Evolutionary conservation across 2,329 filamentous ascomycete genomes (phyloP).

Genomic region (Cladosporium austrohemisphaericum): DNA sequence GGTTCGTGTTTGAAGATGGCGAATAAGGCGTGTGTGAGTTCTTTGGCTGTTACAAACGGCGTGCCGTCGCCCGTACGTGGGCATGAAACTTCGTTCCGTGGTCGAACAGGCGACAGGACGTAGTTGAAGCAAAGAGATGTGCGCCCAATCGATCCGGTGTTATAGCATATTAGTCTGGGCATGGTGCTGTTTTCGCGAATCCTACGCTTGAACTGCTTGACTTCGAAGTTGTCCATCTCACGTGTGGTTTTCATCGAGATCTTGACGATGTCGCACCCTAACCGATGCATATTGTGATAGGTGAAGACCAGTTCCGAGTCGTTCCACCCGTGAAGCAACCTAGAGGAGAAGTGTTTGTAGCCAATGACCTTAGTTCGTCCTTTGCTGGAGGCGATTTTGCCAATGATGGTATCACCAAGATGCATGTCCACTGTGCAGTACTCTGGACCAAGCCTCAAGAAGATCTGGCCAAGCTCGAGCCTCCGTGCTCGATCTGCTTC

Average conservation of each 20-base stretch:
- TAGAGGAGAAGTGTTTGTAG: conserved; percentile 45
- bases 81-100: conserved; percentile 3
- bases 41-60: conserved; percentile 56
- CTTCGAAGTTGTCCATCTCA: conserved; percentile 61
- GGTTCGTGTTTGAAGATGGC: conserved; percentile 64
- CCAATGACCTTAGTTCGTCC: conserved; percentile 61
- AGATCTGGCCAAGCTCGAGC: conserved; percentile 51
- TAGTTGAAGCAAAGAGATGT: conserved; percentile 65
- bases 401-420: conserved; percentile 51
- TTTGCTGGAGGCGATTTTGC: conserved; percentile 49
- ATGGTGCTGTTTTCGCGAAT: conserved; percentile 31
- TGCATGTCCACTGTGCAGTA: conserved; percentile 58
- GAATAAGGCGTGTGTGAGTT: conserved; percentile 64
- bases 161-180: conserved; percentile 38
- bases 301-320: conserved; percentile 52
- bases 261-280: conserved; percentile 61
- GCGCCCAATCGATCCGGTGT: conserved; percentile 60
- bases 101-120: conserved; percentile 56
- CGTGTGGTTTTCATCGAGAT: conserved; percentile 56
- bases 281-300: conserved; percentile 55
- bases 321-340: conserved; percentile 52
- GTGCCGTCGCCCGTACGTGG: conserved; percentile 1
- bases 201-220: conserved; percentile 53
- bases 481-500: conserved; percentile 14
- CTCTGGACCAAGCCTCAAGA: conserved; percentile 59